Evolutionary conservation across 1,139 yeast genomes (phyloP), one percentile per base, ranked within the genome.

Genomic region (Arxiozyma slooffiae): DNA sequence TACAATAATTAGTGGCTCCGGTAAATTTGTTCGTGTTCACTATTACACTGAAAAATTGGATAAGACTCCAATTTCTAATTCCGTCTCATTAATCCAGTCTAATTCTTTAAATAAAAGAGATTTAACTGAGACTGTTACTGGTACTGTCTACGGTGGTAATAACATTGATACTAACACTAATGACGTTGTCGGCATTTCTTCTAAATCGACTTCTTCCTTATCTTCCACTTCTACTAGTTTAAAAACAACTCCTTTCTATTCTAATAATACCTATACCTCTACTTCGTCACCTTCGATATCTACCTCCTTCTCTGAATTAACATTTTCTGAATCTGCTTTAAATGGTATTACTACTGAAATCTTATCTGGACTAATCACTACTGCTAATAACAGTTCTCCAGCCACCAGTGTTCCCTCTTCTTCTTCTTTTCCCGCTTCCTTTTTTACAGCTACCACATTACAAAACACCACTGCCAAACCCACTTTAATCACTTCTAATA

Each of bases 1-100:
- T 37, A 52, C 64, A 5, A 57, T 52, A 17, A 47, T 64, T 38
- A 59, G 61, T 41, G 67, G 66, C 34, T 41, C 44, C 11, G 66
- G 67, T 39, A 54, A 56, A 42, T 60, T 54, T 41, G 44, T 64
- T 20, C 63, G 66, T 44, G 53, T 63, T 36, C 52, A 51, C 3
- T 63, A 61, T 48, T 57, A 37, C 41, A 55, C 63, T n/a, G 45
- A 56, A 7, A 46, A 53, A 17, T 47, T 57, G 22, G 22, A 45
- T 16, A 41, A 48, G 24, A 37, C 49, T 2, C 38, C 55, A 3
- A 55, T 62, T 21, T 52, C 56, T 1, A 57, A 53, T 26, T 34
- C 52, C 4, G 55, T 56, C 16, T 50, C 54, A 34, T 48, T 59
- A 16, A 38, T 45, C 24, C 52, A 54, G 41, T 51, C 57, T 17